These are phyloP conservation scores for Yamadazyma endophytica DNA, from an alignment of 805 yeast species.

Conservation along the genomic window DNA sequence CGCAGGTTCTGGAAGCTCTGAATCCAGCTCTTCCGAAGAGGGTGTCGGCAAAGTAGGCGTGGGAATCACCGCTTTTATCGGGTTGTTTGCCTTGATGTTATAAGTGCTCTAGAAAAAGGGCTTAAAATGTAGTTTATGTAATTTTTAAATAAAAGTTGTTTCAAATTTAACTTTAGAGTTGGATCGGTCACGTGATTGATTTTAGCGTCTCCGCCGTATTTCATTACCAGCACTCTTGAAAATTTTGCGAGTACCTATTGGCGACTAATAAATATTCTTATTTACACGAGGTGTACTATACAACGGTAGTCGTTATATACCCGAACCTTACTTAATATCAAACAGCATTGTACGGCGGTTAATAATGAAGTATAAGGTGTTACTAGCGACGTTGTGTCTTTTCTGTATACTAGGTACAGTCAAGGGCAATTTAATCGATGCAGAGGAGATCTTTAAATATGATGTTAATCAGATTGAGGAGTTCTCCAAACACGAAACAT, in stretches of 20 bases:
- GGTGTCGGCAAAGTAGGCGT: constrained; percentile 5
- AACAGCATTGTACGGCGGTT: too few species aligned
- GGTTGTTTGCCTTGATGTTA: constrained; percentile 4
- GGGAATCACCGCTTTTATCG: constrained; percentile 7
- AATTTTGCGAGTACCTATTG: too few species aligned
- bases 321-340: neutral
- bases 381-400: constrained; percentile 1
- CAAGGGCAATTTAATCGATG: neutral
- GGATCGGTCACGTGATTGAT: too few species aligned
- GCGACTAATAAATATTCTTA: neutral
- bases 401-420: constrained; percentile 1
- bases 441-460: neutral
- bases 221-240: too few species aligned
- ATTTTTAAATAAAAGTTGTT: too few species aligned
- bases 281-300: neutral
- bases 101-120: too few species aligned
- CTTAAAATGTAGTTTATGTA: too few species aligned
- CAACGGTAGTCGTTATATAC: neutral
- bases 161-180: too few species aligned
- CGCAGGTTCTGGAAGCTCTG: constrained; percentile 1
- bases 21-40: constrained; percentile 1
- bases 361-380: neutral
- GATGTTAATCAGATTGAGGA: constrained; percentile 20
- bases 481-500: constrained; percentile 24
- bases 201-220: too few species aligned